Conservation (phyloP, 2,329 filamentous ascomycete species). For the Apiospora phragmitis region DNA sequence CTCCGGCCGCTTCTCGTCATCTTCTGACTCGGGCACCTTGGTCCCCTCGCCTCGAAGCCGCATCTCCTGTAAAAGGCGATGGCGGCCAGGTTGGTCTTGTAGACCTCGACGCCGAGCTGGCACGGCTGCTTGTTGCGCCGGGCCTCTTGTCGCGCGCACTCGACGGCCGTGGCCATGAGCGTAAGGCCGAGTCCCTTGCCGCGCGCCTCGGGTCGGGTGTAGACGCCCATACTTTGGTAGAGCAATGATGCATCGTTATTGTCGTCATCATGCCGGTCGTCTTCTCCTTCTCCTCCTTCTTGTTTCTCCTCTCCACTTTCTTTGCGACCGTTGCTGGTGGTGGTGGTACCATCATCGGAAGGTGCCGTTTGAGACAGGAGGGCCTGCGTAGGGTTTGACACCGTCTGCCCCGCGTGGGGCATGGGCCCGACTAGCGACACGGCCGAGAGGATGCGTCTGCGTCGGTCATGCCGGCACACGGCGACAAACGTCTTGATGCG, state of each 20-base stretch:
- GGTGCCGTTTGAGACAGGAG: background rate
- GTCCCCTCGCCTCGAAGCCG: conserved; percentile 30
- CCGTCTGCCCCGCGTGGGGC: conserved; percentile 19
- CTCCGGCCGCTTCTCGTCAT: conserved; percentile 14
- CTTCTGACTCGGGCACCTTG: conserved; percentile 11
- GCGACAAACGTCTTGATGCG: conserved; percentile 35
- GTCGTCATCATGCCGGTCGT: background rate
- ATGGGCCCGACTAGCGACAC: conserved; percentile 28
- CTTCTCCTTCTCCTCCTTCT: background rate
- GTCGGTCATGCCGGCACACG: conserved; percentile 20
- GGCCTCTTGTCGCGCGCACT: conserved; percentile 23
- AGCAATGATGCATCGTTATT: conserved; percentile 12
- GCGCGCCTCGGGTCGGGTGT: conserved; percentile 37
- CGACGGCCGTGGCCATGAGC: conserved; percentile 30
- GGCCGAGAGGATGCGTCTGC: conserved; percentile 15
- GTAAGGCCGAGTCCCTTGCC: conserved; percentile 35
- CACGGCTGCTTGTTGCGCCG: conserved; percentile 19
- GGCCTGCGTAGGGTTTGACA: conserved; percentile 22
- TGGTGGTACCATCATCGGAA: background rate
- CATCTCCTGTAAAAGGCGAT: conserved; percentile 35
- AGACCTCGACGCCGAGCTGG: conserved; percentile 34
- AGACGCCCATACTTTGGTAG: conserved; percentile 32
- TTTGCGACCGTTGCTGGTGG: background rate
- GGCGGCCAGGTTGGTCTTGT: conserved; percentile 33
- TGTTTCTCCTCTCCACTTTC: background rate